A percentile compares a stretch with the other conserved stretches of the same genome.
Conservation (phyloP, 306 rosid species). For the Castanospermum australe region DNA sequence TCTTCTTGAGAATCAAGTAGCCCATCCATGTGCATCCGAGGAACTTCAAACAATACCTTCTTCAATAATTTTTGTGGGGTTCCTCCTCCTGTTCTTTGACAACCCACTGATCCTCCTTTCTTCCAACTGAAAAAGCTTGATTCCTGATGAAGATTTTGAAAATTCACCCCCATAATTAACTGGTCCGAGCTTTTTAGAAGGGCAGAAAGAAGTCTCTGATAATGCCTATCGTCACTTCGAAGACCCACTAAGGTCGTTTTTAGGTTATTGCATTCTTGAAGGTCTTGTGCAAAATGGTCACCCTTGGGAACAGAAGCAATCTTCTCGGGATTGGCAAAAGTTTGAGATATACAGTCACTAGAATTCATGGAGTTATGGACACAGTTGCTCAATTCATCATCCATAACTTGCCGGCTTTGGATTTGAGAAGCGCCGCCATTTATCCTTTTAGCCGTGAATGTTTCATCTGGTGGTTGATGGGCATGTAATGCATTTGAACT, state of each 20-base stretch:
- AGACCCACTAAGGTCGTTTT: constrained; percentile 46
- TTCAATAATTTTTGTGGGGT: constrained; percentile 58
- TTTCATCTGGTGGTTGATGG: constrained; percentile 45
- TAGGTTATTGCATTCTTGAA: constrained; percentile 43
- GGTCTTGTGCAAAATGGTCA: constrained; percentile 28
- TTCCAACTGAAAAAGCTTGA: constrained; percentile 68
- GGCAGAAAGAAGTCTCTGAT: constrained; percentile 56
- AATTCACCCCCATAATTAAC: constrained; percentile 41
- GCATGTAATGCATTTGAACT: constrained; percentile 51
- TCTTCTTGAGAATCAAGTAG: constrained; percentile 57
- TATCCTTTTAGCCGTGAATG: constrained; percentile 45
- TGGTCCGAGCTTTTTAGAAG: constrained; percentile 59
- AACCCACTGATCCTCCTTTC: constrained; percentile 37
- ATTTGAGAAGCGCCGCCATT: constrained; percentile 57
- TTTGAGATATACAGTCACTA: constrained; percentile 85
- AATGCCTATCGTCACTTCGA: constrained; percentile 52
- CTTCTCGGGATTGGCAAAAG: constrained; percentile 51
- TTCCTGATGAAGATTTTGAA: constrained; percentile 41
- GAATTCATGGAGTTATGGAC: constrained; percentile 66
- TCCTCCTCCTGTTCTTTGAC: constrained; percentile 40
- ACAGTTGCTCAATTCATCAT: constrained; percentile 68
- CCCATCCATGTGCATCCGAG: constrained; percentile 58
- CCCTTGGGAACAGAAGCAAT: constrained; percentile 33
- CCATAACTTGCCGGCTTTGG: constrained; percentile 76
- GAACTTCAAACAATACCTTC: constrained; percentile 76